Evolutionary conservation across 371 early-diverging fungal species (phyloP).

Genomic region (Saksenaea vasiformis): DNA sequence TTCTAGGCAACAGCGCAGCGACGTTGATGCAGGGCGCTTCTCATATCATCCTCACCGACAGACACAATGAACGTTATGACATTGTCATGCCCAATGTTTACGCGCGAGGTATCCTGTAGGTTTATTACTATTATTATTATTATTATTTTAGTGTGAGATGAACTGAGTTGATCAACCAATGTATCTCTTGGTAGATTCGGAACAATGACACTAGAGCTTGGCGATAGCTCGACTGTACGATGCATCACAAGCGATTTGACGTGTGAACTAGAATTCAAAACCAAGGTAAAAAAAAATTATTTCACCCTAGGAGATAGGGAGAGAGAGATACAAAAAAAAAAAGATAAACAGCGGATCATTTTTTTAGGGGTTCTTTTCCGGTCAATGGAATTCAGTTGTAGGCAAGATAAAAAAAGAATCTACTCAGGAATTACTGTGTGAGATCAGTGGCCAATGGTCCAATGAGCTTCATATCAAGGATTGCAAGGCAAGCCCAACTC

Average conservation of each 20-base stretch:
- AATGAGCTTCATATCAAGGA: conserved; percentile 65
- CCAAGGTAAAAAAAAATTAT: no score
- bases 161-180: neutral
- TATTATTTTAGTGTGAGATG: no score
- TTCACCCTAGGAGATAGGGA: neutral
- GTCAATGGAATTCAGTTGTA: conserved; percentile 76
- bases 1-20: conserved; percentile 93
- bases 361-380: conserved; percentile 77
- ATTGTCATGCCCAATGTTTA: conserved; percentile 92
- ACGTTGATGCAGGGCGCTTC: conserved; percentile 85
- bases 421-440: conserved; percentile 77
- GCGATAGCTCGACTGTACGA: conserved; percentile 77
- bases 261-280: conserved; percentile 90
- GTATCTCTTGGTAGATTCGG: conserved; percentile 65
- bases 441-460: conserved; percentile 87
- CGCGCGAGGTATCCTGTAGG: conserved; percentile 78
- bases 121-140: no score
- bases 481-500: conserved; percentile 15
- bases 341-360: neutral
- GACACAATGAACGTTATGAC: conserved; percentile 73
- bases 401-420: conserved; percentile 84
- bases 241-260: conserved; percentile 78
- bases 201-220: conserved; percentile 93
- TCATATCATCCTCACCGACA: conserved; percentile 63
- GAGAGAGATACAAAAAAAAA: no score